phyloP scores from a whole-genome alignment of 176 grass and related monocot species.

The Oryza officinalis region DNA sequence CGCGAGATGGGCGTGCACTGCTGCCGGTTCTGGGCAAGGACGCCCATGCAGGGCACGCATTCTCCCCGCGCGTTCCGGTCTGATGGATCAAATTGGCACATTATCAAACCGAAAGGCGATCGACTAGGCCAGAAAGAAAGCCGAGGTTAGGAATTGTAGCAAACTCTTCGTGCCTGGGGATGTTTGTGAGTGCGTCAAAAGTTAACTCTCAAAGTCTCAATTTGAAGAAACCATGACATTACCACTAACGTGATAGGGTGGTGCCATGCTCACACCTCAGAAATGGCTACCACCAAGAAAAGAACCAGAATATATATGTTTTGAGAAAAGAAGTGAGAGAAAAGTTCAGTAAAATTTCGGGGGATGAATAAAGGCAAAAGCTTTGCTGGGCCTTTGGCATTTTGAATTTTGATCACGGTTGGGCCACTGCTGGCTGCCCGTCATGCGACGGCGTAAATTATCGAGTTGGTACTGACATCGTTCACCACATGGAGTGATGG shows the following conservation, averaged over 20 bases:
- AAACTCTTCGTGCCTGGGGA: too few species aligned
- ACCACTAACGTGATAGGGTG: neutral
- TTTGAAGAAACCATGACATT: neutral
- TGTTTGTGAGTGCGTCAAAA: neutral
- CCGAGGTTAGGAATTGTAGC: neutral
- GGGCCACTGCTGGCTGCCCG: slow-evolving; percentile 3
- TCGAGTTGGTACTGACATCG: slow-evolving; percentile 22
- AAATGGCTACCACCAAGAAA: neutral
- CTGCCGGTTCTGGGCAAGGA: neutral
- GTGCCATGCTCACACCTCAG: neutral
- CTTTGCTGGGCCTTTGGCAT: neutral
- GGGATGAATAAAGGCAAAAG: neutral
- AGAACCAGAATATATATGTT: neutral
- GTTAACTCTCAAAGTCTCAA: neutral
- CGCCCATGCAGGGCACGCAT: neutral
- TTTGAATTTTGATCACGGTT: slow-evolving; percentile 15
- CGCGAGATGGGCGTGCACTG: neutral
- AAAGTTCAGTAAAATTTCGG: neutral
- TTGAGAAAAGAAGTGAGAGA: neutral
- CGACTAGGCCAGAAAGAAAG: neutral
- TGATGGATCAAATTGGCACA: neutral
- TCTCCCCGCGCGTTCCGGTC: neutral
- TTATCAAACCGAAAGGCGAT: neutral
- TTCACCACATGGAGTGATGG: slow-evolving; percentile 4
- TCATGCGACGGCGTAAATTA: slow-evolving; percentile 34